Conservation (phyloP, 495 filamentous ascomycete species). For the Recurvomyces mirabilis region DNA sequence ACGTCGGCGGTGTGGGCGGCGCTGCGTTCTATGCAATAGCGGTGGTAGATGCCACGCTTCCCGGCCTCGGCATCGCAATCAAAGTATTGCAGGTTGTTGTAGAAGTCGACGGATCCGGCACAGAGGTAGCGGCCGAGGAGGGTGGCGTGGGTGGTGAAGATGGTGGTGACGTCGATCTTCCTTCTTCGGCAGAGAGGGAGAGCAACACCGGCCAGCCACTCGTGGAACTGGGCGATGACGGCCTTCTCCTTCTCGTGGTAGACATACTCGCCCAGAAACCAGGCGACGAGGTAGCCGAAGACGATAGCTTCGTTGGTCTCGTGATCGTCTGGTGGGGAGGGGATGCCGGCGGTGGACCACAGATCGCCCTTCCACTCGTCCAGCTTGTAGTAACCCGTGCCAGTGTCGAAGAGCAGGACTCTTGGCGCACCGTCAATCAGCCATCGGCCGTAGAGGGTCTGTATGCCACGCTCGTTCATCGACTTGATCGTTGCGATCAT, state of each 20-base stretch:
- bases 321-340: slow-evolving; percentile 76
- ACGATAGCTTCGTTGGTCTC: slow-evolving; percentile 97
- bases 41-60: slow-evolving; percentile 95
- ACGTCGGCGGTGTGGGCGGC: slow-evolving; percentile 87
- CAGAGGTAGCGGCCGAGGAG: slow-evolving; percentile 91
- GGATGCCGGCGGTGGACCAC: slow-evolving; percentile 87
- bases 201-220: slow-evolving; percentile 96
- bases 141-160: slow-evolving; percentile 97
- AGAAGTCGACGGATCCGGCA: slow-evolving; percentile 95
- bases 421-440: slow-evolving; percentile 92
- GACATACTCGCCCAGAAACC: slow-evolving; percentile 98
- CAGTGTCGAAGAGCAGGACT: slow-evolving; percentile 88
- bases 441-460: slow-evolving; percentile 89
- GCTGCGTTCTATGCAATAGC: slow-evolving; percentile 94
- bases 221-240: slow-evolving; percentile 95
- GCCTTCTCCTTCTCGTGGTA: slow-evolving; percentile 81
- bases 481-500: slow-evolving; percentile 71
- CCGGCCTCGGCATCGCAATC: slow-evolving; percentile 95
- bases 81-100: slow-evolving; percentile 96
- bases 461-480: slow-evolving; percentile 85
- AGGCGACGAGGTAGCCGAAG: slow-evolving; percentile 93
- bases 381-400: slow-evolving; percentile 78
- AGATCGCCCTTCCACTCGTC: slow-evolving; percentile 97
- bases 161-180: slow-evolving; percentile 92
- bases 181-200: slow-evolving; percentile 84